Evolutionary conservation across 345 rosid genomes (phyloP).

Genomic region (Melaleuca quinquenervia): DNA sequence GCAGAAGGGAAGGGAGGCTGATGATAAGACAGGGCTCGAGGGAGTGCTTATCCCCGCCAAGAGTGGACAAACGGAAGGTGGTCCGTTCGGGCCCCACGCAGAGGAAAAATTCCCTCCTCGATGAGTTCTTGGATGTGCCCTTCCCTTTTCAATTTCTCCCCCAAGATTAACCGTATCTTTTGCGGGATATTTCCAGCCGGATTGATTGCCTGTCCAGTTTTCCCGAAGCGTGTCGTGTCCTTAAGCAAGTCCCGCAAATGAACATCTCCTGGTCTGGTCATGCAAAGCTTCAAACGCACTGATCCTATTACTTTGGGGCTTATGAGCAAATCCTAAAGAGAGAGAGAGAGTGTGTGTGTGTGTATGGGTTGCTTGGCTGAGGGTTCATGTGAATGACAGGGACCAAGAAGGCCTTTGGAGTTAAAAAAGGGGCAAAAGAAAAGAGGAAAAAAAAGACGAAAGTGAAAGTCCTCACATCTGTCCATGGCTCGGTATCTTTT

Average conservation of each 20-base stretch:
- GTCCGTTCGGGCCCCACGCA: slow-evolving; percentile 24
- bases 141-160: neutral
- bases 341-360: neutral
- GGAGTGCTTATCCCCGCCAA: slow-evolving; percentile 20
- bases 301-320: neutral
- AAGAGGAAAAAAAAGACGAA: neutral
- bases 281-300: neutral
- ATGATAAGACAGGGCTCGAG: neutral
- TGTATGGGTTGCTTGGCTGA: slow-evolving; percentile 16
- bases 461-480: slow-evolving; percentile 6
- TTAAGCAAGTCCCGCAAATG: neutral
- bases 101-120: neutral
- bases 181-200: neutral
- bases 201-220: neutral
- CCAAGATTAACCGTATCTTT: neutral
- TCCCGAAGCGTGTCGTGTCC: neutral
- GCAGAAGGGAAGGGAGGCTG: neutral
- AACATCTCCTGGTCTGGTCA: neutral
- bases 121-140: neutral
- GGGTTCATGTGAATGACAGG: slow-evolving; percentile 8
- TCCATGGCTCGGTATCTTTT: slow-evolving; percentile 5
- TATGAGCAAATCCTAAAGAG: neutral
- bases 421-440: neutral
- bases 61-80: slow-evolving; percentile 9
- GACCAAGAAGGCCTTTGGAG: neutral